These are phyloP conservation scores for Neoboletus subvelutipes DNA, from an alignment of 768 basidiomycete species.

Conservation along the genomic window DNA sequence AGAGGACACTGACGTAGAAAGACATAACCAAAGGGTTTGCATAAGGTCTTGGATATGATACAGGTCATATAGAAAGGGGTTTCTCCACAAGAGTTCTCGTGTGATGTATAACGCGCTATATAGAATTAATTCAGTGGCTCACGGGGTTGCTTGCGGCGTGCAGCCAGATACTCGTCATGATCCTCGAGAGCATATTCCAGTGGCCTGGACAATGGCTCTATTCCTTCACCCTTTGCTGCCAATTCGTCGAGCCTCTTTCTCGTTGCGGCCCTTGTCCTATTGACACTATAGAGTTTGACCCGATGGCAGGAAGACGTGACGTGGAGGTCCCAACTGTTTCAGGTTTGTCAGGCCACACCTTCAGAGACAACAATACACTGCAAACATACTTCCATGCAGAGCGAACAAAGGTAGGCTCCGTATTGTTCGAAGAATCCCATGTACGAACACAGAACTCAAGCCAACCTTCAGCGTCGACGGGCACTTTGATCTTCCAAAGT, in stretches of 20 bases:
- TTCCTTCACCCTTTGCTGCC: constrained; percentile 36
- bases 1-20: no score
- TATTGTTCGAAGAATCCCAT: constrained; percentile 60
- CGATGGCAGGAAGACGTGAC: constrained; percentile 54
- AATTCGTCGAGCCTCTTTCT: constrained; percentile 42
- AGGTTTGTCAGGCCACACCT: neutral
- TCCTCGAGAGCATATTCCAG: constrained; percentile 11
- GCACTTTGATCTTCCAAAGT: constrained; percentile 51
- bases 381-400: constrained; percentile 52
- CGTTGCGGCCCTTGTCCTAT: constrained; percentile 42
- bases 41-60: neutral
- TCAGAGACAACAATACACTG: neutral
- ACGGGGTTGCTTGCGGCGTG: neutral
- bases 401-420: constrained; percentile 53
- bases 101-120: neutral
- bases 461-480: constrained; percentile 56
- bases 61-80: neutral
- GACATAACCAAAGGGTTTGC: neutral
- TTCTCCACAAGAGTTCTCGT: neutral
- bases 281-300: constrained; percentile 56
- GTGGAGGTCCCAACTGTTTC: constrained; percentile 48
- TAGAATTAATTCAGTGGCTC: neutral
- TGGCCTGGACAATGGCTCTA: constrained; percentile 12
- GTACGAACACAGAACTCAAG: constrained; percentile 54
- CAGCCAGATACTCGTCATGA: constrained; percentile 5